These are phyloP conservation scores for Apiospora koreana DNA, from an alignment of 2,329 filamentous ascomycete genomes.

Conservation along the genomic window DNA sequence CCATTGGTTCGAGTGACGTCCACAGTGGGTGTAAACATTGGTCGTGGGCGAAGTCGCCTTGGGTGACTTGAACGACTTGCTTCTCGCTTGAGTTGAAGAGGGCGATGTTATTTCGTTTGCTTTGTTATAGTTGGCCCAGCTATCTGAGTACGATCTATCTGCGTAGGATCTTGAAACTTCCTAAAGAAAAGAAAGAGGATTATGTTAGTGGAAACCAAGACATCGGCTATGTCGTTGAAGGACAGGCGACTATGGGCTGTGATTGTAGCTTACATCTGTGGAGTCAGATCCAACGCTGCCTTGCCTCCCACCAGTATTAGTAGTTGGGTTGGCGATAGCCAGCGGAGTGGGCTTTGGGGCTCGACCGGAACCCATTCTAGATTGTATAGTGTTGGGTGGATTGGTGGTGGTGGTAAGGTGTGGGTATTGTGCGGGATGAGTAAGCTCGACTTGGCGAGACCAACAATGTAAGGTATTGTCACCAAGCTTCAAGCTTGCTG, in stretches of 20 bases:
- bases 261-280: background rate
- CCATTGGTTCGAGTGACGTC: constrained; percentile 55
- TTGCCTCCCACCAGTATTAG: constrained; percentile 22
- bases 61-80: constrained; percentile 22
- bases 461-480: background rate
- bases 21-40: constrained; percentile 57
- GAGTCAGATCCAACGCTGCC: constrained; percentile 27
- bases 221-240: background rate
- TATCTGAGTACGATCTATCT: constrained; percentile 10
- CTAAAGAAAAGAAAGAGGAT: background rate
- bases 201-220: background rate
- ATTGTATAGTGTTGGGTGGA: background rate
- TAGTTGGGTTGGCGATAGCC: constrained; percentile 5
- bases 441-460: background rate
- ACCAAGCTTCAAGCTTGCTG: constrained; percentile 21
- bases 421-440: background rate
- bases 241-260: background rate
- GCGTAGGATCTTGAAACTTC: background rate
- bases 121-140: constrained; percentile 12
- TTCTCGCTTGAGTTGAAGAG: constrained; percentile 27
- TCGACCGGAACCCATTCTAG: constrained; percentile 25
- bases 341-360: constrained; percentile 21
- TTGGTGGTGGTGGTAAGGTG: background rate
- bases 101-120: constrained; percentile 6
- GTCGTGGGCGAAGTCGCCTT: constrained; percentile 40